These are phyloP conservation scores for Lyophyllum atratum DNA, from an alignment of 768 basidiomycete species.

Conservation along the genomic window DNA sequence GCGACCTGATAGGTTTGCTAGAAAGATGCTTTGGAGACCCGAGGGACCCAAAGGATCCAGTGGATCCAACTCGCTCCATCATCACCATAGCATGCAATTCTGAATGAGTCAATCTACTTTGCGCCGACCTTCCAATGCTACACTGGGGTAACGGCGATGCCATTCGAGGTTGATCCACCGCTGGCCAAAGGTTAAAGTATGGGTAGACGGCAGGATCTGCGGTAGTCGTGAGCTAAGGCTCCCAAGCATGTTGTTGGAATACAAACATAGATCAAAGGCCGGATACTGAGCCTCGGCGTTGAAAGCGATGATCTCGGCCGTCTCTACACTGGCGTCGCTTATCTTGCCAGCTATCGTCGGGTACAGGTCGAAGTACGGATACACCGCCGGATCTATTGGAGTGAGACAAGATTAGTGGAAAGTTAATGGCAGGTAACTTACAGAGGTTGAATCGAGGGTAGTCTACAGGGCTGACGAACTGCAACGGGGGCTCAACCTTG, in stretches of 20 bases:
- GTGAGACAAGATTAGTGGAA: background rate
- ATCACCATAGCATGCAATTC: conserved; percentile 38
- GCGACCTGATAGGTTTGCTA: conserved; percentile 19
- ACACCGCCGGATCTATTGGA: conserved; percentile 25
- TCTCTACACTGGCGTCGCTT: background rate
- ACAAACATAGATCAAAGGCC: conserved; percentile 24
- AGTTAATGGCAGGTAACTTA: conserved; percentile 3
- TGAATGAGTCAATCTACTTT: conserved; percentile 30
- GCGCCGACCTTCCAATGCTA: conserved; percentile 15
- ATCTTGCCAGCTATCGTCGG: conserved; percentile 15
- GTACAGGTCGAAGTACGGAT: too few species aligned
- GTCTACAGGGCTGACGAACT: conserved; percentile 3
- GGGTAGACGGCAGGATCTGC: conserved; percentile 39
- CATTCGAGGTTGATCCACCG: conserved; percentile 13
- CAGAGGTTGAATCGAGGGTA: conserved; percentile 17
- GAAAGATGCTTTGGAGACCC: background rate
- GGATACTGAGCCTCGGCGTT: conserved; percentile 19
- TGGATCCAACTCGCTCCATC: conserved; percentile 28
- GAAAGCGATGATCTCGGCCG: background rate
- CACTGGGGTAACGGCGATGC: conserved; percentile 3
- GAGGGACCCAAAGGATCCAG: conserved; percentile 5
- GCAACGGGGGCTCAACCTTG: conserved; percentile 14
- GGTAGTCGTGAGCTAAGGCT: background rate
- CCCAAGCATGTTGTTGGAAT: background rate
- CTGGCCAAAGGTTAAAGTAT: conserved; percentile 30